A percentile compares a stretch with the other conserved stretches of the same genome.
Conservation (phyloP, 106 monocot species). For the Acorus gramineus region DNA sequence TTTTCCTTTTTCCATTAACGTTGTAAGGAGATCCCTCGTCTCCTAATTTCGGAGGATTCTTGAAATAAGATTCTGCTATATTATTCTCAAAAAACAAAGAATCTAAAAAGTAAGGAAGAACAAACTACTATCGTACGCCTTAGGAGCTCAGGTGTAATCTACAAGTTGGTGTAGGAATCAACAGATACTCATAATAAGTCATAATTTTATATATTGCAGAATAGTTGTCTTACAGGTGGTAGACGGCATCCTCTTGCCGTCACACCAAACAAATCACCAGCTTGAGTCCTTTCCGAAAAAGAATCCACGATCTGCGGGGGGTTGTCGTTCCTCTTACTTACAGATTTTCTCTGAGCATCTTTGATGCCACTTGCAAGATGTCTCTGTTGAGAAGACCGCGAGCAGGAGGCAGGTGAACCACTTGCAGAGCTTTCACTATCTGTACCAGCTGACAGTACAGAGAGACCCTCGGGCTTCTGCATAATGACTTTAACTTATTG, state of each 20-base stretch:
- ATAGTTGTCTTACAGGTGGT: slow-evolving; percentile 48
- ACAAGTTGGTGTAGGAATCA: too few relatives aligned
- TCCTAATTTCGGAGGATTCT: too few relatives aligned
- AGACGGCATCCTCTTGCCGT: slow-evolving; percentile 47
- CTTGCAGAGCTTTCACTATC: slow-evolving; percentile 63
- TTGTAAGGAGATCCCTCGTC: too few relatives aligned
- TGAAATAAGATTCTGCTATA: too few relatives aligned
- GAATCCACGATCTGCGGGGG: slow-evolving; percentile 34
- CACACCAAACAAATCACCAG: slow-evolving; percentile 87
- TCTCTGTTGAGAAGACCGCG: slow-evolving; percentile 40
- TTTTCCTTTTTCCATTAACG: too few relatives aligned
- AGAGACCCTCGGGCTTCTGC: slow-evolving; percentile 66
- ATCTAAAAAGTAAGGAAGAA: too few relatives aligned
- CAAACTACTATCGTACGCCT: too few relatives aligned
- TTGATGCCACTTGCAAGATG: slow-evolving; percentile 30
- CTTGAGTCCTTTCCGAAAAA: slow-evolving; percentile 73
- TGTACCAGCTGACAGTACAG: slow-evolving; percentile 32
- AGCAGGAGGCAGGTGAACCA: slow-evolving; percentile 53
- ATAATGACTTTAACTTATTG: background rate
- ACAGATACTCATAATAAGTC: too few relatives aligned
- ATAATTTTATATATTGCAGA: background rate
- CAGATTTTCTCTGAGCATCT: slow-evolving; percentile 62
- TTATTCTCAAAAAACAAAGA: too few relatives aligned
- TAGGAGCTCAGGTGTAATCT: too few relatives aligned
- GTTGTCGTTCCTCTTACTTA: slow-evolving; percentile 51